Base-by-base conservation (phyloP, 2,329 filamentous ascomycete genomes). In the Phyllosticta paracitricarpa region DNA sequence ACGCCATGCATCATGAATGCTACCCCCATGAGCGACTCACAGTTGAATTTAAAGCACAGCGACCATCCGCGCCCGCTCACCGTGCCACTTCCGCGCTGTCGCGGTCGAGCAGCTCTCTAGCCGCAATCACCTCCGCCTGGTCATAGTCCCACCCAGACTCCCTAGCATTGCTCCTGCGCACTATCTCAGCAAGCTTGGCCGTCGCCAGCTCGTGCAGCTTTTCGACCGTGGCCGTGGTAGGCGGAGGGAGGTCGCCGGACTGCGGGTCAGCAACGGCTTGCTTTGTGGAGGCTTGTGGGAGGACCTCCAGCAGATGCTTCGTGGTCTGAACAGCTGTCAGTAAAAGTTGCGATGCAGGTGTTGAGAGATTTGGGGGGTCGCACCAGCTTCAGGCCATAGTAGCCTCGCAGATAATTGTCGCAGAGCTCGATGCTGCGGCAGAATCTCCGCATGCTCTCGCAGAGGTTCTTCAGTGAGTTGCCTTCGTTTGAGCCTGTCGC, bases 381-480 rank as follows among this genome's bases (percentile, higher is more conserved):
- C 75, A 91, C 87, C 74, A 92, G 73, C 72, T 93, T 94, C 63
- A 99, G 78, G 6, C 94, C 94, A 74, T 96, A 97, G 73, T 91
- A 96, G 1, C 92, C 94, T 64, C 94, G 85, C 64, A 97, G 75
- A 72, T 97, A 97, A 71, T 91, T 86, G 68, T 97, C 89, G 70
- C 94, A 97, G 58, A 99, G 82, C 76, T 99, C 94, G 65, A 97
- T 84, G 69, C 91, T 94, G 68, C 94, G 84, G 71, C 88, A 89
- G 75, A 96, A 97, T 65, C 92, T 85, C 71, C 91, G 89, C 59
- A 96, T 75, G 4, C 91, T 86, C 70, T 92, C 89, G 53, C 82
- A 79, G 60, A 94, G 77, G 67, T 84, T 78, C 71, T 81, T 76
- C 62, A 72, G 61, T 53, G 72, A 65, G 54, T 71, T 69, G 14